A percentile compares a stretch with the other conserved stretches of the same genome.
Conservation (phyloP, 1,284 basidiomycete genomes). For the Fomitopsis schrenkii region DNA sequence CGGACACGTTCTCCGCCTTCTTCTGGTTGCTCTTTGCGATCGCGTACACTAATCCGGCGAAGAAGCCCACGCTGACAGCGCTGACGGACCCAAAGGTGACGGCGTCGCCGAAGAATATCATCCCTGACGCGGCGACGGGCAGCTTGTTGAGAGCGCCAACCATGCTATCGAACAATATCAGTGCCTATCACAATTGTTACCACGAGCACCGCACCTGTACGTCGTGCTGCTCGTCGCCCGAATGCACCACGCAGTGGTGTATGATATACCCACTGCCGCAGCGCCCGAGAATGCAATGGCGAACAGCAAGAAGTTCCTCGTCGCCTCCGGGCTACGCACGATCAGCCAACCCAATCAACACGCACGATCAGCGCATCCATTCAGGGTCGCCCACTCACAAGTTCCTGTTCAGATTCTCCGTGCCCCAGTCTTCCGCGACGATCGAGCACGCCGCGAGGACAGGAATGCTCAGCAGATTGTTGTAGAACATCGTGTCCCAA, state of each 20-base stretch:
- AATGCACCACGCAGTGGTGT: slow-evolving; percentile 98
- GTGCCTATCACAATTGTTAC: slow-evolving; percentile 1
- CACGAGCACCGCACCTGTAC: slow-evolving; percentile 61
- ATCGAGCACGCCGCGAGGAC: slow-evolving; percentile 84
- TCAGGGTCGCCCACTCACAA: slow-evolving; percentile 64
- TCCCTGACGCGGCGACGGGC: slow-evolving; percentile 93
- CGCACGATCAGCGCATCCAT: background rate
- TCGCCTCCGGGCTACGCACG: slow-evolving; percentile 70
- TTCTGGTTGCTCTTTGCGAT: slow-evolving; percentile 89
- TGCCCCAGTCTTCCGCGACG: slow-evolving; percentile 88
- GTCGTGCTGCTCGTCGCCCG: slow-evolving; percentile 96
- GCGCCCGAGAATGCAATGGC: slow-evolving; percentile 96
- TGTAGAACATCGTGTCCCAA: slow-evolving; percentile 99
- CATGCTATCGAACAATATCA: slow-evolving; percentile 62
- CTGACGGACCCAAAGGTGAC: slow-evolving; percentile 86
- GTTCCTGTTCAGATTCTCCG: slow-evolving; percentile 74
- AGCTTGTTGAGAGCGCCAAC: slow-evolving; percentile 98
- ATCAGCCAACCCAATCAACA: background rate
- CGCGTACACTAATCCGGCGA: slow-evolving; percentile 88
- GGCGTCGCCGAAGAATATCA: slow-evolving; percentile 93
- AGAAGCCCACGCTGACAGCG: slow-evolving; percentile 86
- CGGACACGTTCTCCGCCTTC: slow-evolving; percentile 49
- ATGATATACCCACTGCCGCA: slow-evolving; percentile 96
- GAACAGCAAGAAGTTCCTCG: slow-evolving; percentile 75
- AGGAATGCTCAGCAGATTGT: slow-evolving; percentile 95